These are phyloP conservation scores for Fomitopsis schrenkii DNA, from an alignment of 1,284 basidiomycete species.

Conservation along the genomic window DNA sequence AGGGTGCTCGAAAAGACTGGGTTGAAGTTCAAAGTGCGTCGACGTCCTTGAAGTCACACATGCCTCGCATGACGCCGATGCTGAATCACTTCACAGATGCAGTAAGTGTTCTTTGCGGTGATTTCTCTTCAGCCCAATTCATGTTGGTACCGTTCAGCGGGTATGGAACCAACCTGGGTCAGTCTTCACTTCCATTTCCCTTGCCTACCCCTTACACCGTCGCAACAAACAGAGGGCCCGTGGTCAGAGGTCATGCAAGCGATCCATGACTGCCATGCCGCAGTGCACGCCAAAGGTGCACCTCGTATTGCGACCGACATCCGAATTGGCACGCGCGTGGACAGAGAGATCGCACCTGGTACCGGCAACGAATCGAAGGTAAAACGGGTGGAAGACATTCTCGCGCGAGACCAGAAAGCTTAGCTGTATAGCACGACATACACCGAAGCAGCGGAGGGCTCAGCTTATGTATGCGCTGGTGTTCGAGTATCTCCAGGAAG, in stretches of 20 bases:
- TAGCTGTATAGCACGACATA: not conserved
- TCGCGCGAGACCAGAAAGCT: slow-evolving; percentile 36
- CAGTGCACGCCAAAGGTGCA: slow-evolving; percentile 77
- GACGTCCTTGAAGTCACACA: not conserved
- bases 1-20: slow-evolving; percentile 73
- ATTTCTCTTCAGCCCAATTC: not conserved
- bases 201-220: too few relatives aligned
- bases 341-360: slow-evolving; percentile 61
- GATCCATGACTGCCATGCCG: slow-evolving; percentile 85
- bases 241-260: slow-evolving; percentile 79
- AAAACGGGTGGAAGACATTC: slow-evolving; percentile 73
- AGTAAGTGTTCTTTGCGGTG: slow-evolving; percentile 45
- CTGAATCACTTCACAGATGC: slow-evolving; percentile 48
- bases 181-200: slow-evolving; percentile 6
- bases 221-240: slow-evolving; percentile 59
- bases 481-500: not conserved
- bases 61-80: not conserved
- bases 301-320: slow-evolving; percentile 84
- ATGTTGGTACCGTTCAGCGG: slow-evolving; percentile 46
- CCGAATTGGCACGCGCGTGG: slow-evolving; percentile 85
- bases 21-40: slow-evolving; percentile 58
- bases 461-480: not conserved
- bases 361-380: slow-evolving; percentile 77
- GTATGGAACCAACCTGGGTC: slow-evolving; percentile 87
- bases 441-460: too few relatives aligned